Evolutionary conservation across 768 basidiomycete species (phyloP), one percentile per base, ranked within the genome.

Genomic region (Trametes gibbosa): DNA sequence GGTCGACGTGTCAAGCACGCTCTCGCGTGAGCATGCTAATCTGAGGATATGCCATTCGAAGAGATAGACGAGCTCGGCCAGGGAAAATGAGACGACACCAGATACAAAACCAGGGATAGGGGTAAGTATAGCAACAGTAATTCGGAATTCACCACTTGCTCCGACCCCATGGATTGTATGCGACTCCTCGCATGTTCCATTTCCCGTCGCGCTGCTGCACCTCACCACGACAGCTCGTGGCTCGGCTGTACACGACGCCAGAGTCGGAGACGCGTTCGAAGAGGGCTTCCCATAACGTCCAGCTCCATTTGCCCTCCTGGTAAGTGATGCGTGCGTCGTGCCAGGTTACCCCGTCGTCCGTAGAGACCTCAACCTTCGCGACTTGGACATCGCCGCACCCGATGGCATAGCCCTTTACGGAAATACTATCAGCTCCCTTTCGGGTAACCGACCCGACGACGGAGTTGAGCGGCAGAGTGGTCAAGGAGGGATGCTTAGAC

Each of bases 121-220:
- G 16, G 5, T 27, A 45, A 5, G 21, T 13, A 43, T 19, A 9
- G 43, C 12, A 45, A 5, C 2, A 24, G 42, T 7, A 24, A 45
- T 24, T 24, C 43, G 43, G 23, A 23, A 27, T 25, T 50, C 40
- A 56, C 61, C 61, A 62, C 45, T 43, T 45, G 23, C 56, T 34
- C 47, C 42, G 42, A n/a, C 61, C 61, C 61, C 61, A 63, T 5
- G 61, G 61, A 49, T 63, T 62, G 58, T 72, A 78, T 35, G 72
- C 85, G 6, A 89, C 84, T 0, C 88, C 87, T 42, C 87, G 73
- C 65, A 89, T 65, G 67, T 88, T 90, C 88, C 88, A 90, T 14
- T 68, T 63, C 2, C 77, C 77, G 5, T 80, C 77, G 39, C 72
- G 70, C 0, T 73, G 74, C 68, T 90, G 88, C 12, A 43, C 63